Percentiles rank a stretch among this genome's conserved stretches.
Conservation (phyloP, 2,329 filamentous ascomycete species). For the Talaromyces sp. region DNA sequence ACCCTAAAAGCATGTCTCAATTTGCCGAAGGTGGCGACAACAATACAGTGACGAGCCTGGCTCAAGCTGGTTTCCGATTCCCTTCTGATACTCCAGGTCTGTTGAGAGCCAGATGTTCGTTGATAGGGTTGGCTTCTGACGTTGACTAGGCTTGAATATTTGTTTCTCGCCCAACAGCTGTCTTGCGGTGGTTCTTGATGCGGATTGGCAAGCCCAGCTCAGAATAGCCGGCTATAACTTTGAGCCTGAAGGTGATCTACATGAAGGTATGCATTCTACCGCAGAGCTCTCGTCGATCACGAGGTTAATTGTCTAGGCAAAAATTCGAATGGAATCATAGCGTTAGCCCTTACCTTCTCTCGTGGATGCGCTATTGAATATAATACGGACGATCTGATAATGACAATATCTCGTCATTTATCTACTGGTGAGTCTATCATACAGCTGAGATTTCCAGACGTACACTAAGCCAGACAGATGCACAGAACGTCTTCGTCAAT, state of each 20-base stretch:
- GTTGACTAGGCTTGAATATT: constrained; percentile 31
- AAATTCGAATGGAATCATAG: constrained; percentile 56
- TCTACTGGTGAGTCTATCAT: constrained; percentile 33
- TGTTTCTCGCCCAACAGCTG: constrained; percentile 47
- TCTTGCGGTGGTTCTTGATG: constrained; percentile 37
- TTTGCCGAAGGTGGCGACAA: constrained; percentile 63
- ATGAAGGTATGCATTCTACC: constrained; percentile 33
- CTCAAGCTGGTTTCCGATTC: constrained; percentile 76
- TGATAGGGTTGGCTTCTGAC: neutral
- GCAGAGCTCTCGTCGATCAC: neutral
- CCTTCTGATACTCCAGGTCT: constrained; percentile 61
- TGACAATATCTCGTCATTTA: constrained; percentile 56
- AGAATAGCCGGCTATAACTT: constrained; percentile 41
- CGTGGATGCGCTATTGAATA: constrained; percentile 47
- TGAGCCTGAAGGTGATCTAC: constrained; percentile 33
- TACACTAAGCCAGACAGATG: constrained; percentile 43
- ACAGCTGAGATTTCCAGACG: neutral
- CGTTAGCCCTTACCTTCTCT: constrained; percentile 54
- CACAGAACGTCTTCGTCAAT: constrained; percentile 60
- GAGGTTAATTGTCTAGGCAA: constrained; percentile 28
- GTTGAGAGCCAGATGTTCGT: neutral
- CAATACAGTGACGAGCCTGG: constrained; percentile 64
- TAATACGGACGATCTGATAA: constrained; percentile 69
- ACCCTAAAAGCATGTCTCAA: constrained; percentile 68
- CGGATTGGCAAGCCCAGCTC: constrained; percentile 39